phyloP scores from a whole-genome alignment of 176 grass and related monocot species.

The Urochloa ruziziensis region DNA sequence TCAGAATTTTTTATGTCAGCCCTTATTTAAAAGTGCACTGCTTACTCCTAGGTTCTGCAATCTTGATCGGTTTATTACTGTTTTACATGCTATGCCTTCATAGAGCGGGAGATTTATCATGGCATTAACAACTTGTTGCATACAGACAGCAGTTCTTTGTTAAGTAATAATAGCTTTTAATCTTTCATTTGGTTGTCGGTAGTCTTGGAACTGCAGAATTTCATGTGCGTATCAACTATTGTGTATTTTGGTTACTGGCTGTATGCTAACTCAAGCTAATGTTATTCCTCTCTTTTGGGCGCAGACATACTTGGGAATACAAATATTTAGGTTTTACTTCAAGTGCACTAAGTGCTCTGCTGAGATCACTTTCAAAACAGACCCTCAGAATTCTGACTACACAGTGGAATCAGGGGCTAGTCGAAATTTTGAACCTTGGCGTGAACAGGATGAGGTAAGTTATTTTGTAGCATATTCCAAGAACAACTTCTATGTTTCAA shows the following conservation, averaged over 20 bases:
- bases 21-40: neutral
- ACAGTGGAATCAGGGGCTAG: constrained; percentile 69
- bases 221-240: neutral
- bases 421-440: constrained; percentile 86
- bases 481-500: neutral
- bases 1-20: neutral
- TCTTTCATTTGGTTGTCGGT: constrained; percentile 1
- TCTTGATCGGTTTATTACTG: neutral
- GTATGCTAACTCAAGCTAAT: constrained; percentile 11
- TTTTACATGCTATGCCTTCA: neutral
- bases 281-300: neutral
- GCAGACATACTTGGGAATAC: constrained; percentile 73
- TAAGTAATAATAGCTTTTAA: neutral
- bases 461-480: constrained; percentile 14
- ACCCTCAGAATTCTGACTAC: constrained; percentile 83
- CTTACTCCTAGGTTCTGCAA: neutral
- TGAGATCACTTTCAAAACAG: constrained; percentile 81
- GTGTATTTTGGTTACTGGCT: neutral
- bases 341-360: constrained; percentile 80
- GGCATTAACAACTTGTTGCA: neutral
- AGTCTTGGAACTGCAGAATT: constrained; percentile 15
- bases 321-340: constrained; percentile 80
- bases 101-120: neutral
- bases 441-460: constrained; percentile 56
- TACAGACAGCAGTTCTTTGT: neutral